Base-by-base conservation (phyloP, 2,329 filamentous ascomycete genomes). In the Zymoseptoria tritici region DNA sequence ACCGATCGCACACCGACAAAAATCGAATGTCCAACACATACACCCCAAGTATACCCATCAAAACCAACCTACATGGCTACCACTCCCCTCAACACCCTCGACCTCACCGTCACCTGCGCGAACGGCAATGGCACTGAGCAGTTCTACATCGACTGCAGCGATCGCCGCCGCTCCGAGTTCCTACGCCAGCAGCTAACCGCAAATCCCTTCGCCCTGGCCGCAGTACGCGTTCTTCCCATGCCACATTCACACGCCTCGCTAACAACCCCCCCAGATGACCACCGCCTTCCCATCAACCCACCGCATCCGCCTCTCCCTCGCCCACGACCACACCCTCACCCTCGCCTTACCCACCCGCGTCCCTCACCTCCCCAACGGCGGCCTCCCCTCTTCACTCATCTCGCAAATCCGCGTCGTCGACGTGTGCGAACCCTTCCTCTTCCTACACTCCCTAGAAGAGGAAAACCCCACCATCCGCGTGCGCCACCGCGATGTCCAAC, bases 61-160 rank as follows among this genome's bases (percentile, higher is more conserved):
- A 16, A 46, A 13, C 36, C 1, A 16, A 46, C 6, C 36, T 4
- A 13, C 13, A 46, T 46, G 36, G 3, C 36, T 6, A n/a, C 36
- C 11, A 5, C 36, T 16, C 5, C 36, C 2, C 36, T 46, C 13
- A 46, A 13, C 5, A 46, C 36, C 13, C 36, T 46, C 36, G 36
- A 46, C 36, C 36, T 83, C 3, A 52, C 55, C 1, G 79, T 80
- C 0, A 78, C 83, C 20, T 83, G 80, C 63, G 56, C 66, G 1
- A 71, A 80, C 1, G 76, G 76, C 0, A 55, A 76, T 16, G 82
- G 80, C 63, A 78, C 80, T 4, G 82, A 82, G 57, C 71, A 65
- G 0, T 46, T 16, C 16, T 46, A 7, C 36, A 46, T 46, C 36
- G 36, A 46, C 36, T 46, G 36, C 36, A 46, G 13, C 13, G 36